Base-by-base conservation (phyloP, 345 rosid species). In the Bretschneidera sinensis region DNA sequence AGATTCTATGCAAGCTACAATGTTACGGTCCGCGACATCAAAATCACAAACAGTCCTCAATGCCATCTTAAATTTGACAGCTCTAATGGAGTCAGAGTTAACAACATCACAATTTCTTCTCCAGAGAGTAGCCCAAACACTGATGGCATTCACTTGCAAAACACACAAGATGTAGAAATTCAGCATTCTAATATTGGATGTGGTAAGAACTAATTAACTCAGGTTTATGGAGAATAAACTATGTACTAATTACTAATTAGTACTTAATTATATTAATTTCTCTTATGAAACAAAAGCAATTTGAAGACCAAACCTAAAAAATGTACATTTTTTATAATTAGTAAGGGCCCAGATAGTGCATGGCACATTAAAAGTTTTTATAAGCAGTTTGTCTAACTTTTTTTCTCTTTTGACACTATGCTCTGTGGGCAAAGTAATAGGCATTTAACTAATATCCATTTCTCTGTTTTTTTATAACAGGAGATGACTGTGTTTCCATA, bases 401-500 rank as follows among this genome's bases (percentile, higher is more conserved):
- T 39, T 39, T 13, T 39, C 15, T 39, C 8, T 28, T 28, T 8
- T 2, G 33, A 28, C 33, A n/a, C n/a, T n/a, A n/a, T n/a, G n/a
- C n/a, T 28, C 11, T 39, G 16, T 39, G 45, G 45, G 45, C 16
- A 39, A 4, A 28, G 33, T 59, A 48, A 21, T 47, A 18, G 8
- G 9, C 28, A 17, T 54, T 52, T 57, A 57, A 18, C 9, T 57
- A 31, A 33, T 57, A 28, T 8, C 21, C 18, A n/a, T 51, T 20
- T 68, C 0, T 54, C 8, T 24, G 21, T 16, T 24, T 24, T 51
- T 47, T n/a, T n/a, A n/a, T n/a, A 51, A 39, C 74, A 88, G 98
- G 92, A 60, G 98, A 92, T 82, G 98, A 86, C 74, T 88, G 96
- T 78, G 70, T 92, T 51, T 92, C 98, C 69, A 87, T 86, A 54